Base-by-base conservation (phyloP, 805 yeast genomes). In the Wickerhamomyces chaumierensis region DNA sequence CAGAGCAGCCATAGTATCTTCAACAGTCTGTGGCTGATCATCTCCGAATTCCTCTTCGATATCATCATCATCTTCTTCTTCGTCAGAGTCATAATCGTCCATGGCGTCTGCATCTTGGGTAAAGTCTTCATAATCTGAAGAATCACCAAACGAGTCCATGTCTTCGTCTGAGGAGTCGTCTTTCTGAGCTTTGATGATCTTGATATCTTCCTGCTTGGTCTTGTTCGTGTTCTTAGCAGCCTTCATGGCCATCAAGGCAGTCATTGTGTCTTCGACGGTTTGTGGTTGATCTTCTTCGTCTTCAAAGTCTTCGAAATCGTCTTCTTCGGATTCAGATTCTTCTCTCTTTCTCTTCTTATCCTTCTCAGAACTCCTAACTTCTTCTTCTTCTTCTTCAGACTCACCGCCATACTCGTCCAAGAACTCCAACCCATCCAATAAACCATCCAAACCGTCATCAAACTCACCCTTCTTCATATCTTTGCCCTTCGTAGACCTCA, bases 361-460 rank as follows among this genome's bases (percentile, higher is more conserved):
- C 25, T 21, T 21, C 25, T 21, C 12, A 4, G 14, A 14, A 21
- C 23, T 21, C n/a, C 12, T 31, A 31, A 12, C 6, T 8, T 31
- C 9, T 8, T 31, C 33, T 15, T 12, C 9, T 5, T 31, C 12
- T 15, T 31, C 33, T 15, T 9, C 56, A 15, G 47, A 51, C 12
- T 43, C 48, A 18, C 38, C 48, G 21, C 58, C 68, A 44, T 52
- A 58, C 33, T 58, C 51, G 36, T 63, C 69, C 40, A 64, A 52
- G 47, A 54, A 65, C 42, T 63, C 69, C 33, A 65, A 48, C 21
- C 88, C 95, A 38, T 84, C 95, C 4, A 87, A 61, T 18, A 87
- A 54, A n/a, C 87, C 94, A 34, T 83, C 95, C 36, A 87, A 65
- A 2, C 79, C 72, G 57, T 86, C 95, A 52, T 81, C 23, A 21